Percentiles rank a stretch among this genome's conserved stretches.
These are phyloP conservation scores for Leccinum griseonigrum DNA, from an alignment of 1,284 basidiomycete species.

Conservation along the genomic window DNA sequence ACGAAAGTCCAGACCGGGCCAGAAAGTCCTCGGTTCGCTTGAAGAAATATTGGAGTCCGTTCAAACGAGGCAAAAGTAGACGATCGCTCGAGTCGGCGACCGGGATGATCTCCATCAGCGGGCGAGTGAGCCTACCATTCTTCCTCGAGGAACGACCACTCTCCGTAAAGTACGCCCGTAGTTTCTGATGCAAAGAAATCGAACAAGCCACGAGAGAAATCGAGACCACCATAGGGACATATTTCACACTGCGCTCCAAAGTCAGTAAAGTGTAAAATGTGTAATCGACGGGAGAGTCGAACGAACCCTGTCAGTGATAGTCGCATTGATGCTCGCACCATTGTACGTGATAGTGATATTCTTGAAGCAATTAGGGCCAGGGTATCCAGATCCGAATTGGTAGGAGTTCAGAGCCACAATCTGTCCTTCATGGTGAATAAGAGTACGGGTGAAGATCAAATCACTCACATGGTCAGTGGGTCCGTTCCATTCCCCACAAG, in stretches of 20 bases:
- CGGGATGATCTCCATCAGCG: neutral
- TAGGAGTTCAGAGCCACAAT: slow-evolving; percentile 45
- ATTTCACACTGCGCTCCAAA: slow-evolving; percentile 53
- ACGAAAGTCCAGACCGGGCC: neutral
- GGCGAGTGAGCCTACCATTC: neutral
- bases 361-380: slow-evolving; percentile 60
- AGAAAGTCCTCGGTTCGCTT: neutral
- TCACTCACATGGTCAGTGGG: slow-evolving; percentile 50
- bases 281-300: slow-evolving; percentile 1
- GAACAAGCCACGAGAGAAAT: slow-evolving; percentile 81
- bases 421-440: slow-evolving; percentile 26
- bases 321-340: slow-evolving; percentile 57
- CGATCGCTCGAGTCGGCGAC: neutral
- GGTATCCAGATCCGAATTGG: slow-evolving; percentile 57
- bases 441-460: neutral
- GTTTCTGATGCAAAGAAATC: slow-evolving; percentile 44
- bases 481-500: slow-evolving; percentile 49
- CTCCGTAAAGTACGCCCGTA: slow-evolving; percentile 53
- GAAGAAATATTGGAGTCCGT: neutral
- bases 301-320: slow-evolving; percentile 63
- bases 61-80: neutral
- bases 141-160: slow-evolving; percentile 51
- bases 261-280: slow-evolving; percentile 1
- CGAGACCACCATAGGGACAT: slow-evolving; percentile 73
- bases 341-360: slow-evolving; percentile 59